Evolutionary conservation across 768 basidiomycete species (phyloP).

Genomic region (Lentinula detonsa): DNA sequence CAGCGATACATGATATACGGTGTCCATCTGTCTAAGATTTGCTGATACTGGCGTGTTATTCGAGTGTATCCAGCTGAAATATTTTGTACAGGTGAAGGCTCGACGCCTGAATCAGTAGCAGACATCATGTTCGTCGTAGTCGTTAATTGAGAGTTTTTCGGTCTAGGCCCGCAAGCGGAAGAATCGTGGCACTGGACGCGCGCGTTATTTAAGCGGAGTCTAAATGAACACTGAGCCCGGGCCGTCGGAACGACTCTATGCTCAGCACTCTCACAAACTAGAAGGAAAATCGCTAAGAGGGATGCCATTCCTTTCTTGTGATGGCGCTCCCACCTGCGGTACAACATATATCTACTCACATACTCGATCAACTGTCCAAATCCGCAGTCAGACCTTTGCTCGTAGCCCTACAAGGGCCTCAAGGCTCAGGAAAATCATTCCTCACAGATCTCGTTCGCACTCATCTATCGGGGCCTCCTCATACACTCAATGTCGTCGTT

Average conservation of each 20-base stretch:
- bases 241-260: neutral
- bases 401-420: conserved; percentile 87
- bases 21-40: conserved; percentile 86
- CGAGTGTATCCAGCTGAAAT: conserved; percentile 41
- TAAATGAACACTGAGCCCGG: neutral
- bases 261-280: neutral
- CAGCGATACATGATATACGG: conserved; percentile 89
- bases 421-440: conserved; percentile 91
- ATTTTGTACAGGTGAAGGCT: conserved; percentile 43
- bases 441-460: conserved; percentile 53
- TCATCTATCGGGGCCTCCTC: conserved; percentile 34
- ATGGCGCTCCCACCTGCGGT: conserved; percentile 27
- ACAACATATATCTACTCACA: conserved; percentile 29
- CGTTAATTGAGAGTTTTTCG: neutral
- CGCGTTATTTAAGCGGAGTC: neutral
- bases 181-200: conserved; percentile 3
- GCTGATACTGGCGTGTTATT: conserved; percentile 76
- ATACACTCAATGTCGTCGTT: conserved; percentile 50
- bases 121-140: conserved; percentile 37
- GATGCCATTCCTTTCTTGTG: neutral
- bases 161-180: neutral
- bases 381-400: conserved; percentile 52
- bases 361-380: conserved; percentile 26
- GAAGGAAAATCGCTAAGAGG: neutral
- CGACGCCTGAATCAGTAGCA: conserved; percentile 29